Evolutionary conservation across 2,329 filamentous ascomycete genomes (phyloP).

Genomic region (Aspergillus chevalieri): DNA sequence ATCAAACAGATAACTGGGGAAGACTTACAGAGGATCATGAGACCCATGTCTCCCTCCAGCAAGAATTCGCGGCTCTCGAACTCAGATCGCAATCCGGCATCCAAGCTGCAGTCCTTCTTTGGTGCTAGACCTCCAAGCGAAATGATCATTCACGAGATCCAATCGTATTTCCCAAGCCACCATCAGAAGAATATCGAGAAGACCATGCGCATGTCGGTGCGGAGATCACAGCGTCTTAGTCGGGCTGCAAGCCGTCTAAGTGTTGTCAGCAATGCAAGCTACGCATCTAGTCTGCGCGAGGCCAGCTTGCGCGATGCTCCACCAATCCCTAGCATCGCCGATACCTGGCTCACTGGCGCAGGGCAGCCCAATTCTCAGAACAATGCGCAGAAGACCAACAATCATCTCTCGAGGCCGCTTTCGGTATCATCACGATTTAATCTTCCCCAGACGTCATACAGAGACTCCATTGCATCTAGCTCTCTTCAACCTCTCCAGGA

Average conservation of each 20-base stretch:
- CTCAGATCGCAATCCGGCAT: constrained; percentile 29
- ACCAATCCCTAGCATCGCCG: constrained; percentile 90
- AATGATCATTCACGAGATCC: constrained; percentile 91
- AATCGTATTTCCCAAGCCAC: constrained; percentile 95
- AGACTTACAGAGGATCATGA: constrained; percentile 75
- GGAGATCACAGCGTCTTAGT: constrained; percentile 83
- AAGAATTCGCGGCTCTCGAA: constrained; percentile 22
- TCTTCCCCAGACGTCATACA: constrained; percentile 58
- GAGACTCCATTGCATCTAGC: constrained; percentile 84
- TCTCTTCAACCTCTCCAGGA: constrained; percentile 86
- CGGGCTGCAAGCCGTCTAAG: constrained; percentile 88
- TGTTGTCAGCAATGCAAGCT: constrained; percentile 87
- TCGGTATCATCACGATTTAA: constrained; percentile 54
- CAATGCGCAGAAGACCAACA: constrained; percentile 33
- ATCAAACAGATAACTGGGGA: constrained; percentile 85
- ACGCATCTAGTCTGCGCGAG: constrained; percentile 85
- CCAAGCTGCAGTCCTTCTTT: constrained; percentile 61
- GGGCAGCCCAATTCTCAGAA: constrained; percentile 2
- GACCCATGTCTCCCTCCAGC: constrained; percentile 68
- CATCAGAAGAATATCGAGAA: constrained; percentile 91
- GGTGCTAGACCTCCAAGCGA: constrained; percentile 91
- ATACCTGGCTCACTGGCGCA: constrained; percentile 69
- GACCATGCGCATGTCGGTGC: constrained; percentile 86
- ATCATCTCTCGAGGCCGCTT: constrained; percentile 49
- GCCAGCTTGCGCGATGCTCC: constrained; percentile 75